These are phyloP conservation scores for Hyaloscypha finlandica DNA, from an alignment of 495 filamentous ascomycete genomes.

Conservation along the genomic window DNA sequence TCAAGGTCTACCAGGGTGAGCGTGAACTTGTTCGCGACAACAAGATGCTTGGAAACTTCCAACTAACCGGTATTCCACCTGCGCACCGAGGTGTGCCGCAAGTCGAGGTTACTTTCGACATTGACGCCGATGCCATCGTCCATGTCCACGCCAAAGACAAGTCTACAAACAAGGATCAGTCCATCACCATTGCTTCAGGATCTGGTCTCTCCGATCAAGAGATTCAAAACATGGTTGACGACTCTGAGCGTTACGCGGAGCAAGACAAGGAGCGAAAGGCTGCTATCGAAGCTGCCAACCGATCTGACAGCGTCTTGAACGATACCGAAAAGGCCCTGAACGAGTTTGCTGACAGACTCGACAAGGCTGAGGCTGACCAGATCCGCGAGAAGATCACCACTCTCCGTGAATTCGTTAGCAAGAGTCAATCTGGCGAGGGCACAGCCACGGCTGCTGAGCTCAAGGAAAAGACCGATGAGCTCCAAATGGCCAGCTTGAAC, in stretches of 20 bases:
- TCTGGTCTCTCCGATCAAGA: constrained; percentile 95
- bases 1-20: constrained; percentile 99
- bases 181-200: constrained; percentile 97
- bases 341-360: constrained; percentile 92
- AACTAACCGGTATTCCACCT: constrained; percentile 96
- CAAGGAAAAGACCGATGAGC: constrained; percentile 97
- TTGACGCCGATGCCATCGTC: constrained; percentile 98
- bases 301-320: constrained; percentile 92
- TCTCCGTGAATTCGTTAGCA: constrained; percentile 87
- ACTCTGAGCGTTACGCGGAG: constrained; percentile 95
- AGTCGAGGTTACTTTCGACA: constrained; percentile 99
- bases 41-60: constrained; percentile 99
- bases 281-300: constrained; percentile 93
- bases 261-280: constrained; percentile 95
- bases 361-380: constrained; percentile 91
- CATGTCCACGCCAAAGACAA: constrained; percentile 99
- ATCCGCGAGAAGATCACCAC: constrained; percentile 91
- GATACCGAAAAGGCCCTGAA: constrained; percentile 98
- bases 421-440: constrained; percentile 93
- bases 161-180: constrained; percentile 99
- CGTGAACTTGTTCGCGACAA: constrained; percentile 99
- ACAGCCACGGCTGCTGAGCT: constrained; percentile 82
- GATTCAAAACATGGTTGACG: constrained; percentile 95
- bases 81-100: constrained; percentile 98
- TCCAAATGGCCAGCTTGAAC: constrained; percentile 92